Conservation (phyloP, 75 land plant species). For the Cupressus sempervirens region DNA sequence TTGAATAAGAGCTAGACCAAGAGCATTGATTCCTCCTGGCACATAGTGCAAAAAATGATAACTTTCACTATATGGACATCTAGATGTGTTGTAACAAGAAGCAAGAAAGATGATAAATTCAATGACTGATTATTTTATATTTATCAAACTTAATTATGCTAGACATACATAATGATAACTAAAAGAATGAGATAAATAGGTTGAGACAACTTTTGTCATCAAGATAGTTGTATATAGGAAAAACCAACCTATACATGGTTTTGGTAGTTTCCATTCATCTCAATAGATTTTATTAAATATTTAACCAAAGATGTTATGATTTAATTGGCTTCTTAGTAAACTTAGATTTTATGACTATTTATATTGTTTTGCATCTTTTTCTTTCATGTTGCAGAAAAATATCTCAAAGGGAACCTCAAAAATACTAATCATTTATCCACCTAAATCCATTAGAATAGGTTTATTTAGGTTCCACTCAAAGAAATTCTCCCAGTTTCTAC, state of each 20-base stretch:
- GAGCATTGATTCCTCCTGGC: constrained; percentile 58
- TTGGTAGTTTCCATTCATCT: not conserved
- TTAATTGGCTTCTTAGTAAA: not conserved
- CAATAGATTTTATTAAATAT: not conserved
- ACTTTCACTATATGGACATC: constrained; percentile 92
- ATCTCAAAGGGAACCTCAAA: constrained; percentile 5
- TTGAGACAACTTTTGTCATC: not conserved
- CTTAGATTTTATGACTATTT: not conserved
- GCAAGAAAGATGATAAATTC: not conserved
- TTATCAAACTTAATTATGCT: not conserved
- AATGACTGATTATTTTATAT: not conserved
- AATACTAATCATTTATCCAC: not conserved
- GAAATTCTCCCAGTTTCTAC: not conserved
- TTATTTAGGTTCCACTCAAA: not conserved
- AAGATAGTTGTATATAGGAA: not conserved
- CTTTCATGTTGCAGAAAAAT: not conserved
- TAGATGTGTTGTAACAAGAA: constrained; percentile 62
- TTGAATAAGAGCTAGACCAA: constrained; percentile 36
- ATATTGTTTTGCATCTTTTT: not conserved
- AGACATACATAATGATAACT: not conserved
- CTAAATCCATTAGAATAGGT: not conserved
- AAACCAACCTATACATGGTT: not conserved
- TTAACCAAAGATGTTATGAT: not conserved
- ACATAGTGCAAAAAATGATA: constrained; percentile 88
- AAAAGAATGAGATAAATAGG: not conserved